Evolutionary conservation across 305 asterid genomes (phyloP), one percentile per base, ranked within the genome.

Genomic region (Euphrasia arctica): DNA sequence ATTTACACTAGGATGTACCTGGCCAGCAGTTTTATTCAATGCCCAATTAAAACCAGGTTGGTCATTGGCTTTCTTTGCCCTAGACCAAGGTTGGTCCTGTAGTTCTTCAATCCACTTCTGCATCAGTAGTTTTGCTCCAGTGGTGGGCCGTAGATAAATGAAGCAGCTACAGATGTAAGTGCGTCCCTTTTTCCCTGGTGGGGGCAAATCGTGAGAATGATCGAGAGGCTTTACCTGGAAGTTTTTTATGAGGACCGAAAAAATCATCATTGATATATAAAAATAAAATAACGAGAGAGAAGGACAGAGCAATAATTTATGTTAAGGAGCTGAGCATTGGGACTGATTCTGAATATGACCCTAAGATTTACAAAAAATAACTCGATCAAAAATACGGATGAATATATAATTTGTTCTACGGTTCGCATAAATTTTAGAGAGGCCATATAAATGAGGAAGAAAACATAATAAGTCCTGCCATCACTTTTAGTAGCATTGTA

Each of bases 21-120:
- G 91, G 48, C 79, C 89, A 58, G 82, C 85, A 67, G 97, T 86
- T 85, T 85, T 93, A 66, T 72, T 84, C 72, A 93, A 70, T 63
- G 99, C 97, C 96, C 96, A 93, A 75, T 93, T 93, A 64, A 93
- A 93, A 54, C 80, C 99, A 48, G 99, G 97, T 76, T 93, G 97
- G 70, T 90, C 99, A 28, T 93, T 93, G 72, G 97, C 84, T 82
- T 90, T 93, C 81, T 88, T 82, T 48, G 87, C 86, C 76, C 72
- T 90, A 65, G 99, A 82, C 99, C 97, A 93, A 32, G 99, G 99
- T 67, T 93, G 82, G 54, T 67, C 91, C 77, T 80, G 85, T 65
- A 93, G 86, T 68, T 90, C 99, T 83, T 86, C 88, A 68, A 88
- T 90, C 99, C 99, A 93, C 78, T 83, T 85, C 65, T 77, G 83